Conservation (phyloP, 2,329 filamentous ascomycete genomes). For the Mycosphaerella arachidis region DNA sequence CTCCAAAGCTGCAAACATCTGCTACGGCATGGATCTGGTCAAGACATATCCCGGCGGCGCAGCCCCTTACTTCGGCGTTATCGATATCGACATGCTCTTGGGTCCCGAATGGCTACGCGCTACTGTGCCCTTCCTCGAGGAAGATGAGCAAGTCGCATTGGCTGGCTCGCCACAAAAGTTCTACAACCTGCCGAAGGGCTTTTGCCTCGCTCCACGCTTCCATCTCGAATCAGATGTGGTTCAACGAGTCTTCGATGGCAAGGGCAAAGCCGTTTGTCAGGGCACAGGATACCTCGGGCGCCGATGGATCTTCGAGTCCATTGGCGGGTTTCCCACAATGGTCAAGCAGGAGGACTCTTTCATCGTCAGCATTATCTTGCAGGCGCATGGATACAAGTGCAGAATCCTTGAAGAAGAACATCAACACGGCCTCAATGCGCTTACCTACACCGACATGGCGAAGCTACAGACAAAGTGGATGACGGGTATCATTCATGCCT, state of each 20-base stretch:
- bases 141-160: slow-evolving; percentile 13
- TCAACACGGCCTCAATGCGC: slow-evolving; percentile 16
- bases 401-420: slow-evolving; percentile 15
- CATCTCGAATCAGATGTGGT: slow-evolving; percentile 15
- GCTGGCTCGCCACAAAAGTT: slow-evolving; percentile 18
- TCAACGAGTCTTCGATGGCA: slow-evolving; percentile 15
- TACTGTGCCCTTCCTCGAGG: slow-evolving; percentile 14
- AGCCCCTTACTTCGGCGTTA: slow-evolving; percentile 19
- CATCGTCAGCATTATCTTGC: slow-evolving; percentile 18
- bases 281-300: slow-evolving; percentile 17
- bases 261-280: slow-evolving; percentile 16
- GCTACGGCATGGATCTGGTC: slow-evolving; percentile 18
- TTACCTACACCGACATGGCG: slow-evolving; percentile 18
- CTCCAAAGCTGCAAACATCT: slow-evolving; percentile 18
- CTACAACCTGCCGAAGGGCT: slow-evolving; percentile 18
- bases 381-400: slow-evolving; percentile 13
- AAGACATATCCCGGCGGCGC: slow-evolving; percentile 18
- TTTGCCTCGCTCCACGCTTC: slow-evolving; percentile 15
- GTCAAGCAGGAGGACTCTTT: slow-evolving; percentile 19
- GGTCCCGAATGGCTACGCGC: slow-evolving; percentile 12
- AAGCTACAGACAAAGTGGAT: slow-evolving; percentile 18
- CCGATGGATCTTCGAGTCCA: slow-evolving; percentile 8
- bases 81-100: slow-evolving; percentile 17
- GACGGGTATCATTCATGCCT: slow-evolving; percentile 18
- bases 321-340: slow-evolving; percentile 17